Evolutionary conservation across 257 asterid species (phyloP).

Genomic region (Nicotiana knightiana): DNA sequence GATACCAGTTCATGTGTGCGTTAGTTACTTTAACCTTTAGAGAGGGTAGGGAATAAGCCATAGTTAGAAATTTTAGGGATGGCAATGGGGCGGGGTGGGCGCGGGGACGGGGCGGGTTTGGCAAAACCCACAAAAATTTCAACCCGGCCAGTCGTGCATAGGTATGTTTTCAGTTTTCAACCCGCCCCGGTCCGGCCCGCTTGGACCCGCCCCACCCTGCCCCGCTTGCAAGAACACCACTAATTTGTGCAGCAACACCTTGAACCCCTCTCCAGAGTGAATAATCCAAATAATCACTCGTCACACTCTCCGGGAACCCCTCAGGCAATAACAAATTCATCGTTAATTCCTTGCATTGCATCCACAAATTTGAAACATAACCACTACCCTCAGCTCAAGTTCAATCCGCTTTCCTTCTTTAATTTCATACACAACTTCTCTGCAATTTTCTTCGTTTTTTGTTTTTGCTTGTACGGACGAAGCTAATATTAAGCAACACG

Average conservation of each 20-base stretch:
- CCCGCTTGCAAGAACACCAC: constrained; percentile 68
- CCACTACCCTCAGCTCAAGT: constrained; percentile 37
- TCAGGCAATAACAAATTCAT: constrained; percentile 66
- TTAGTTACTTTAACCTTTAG: no score
- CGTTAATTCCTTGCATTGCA: constrained; percentile 54
- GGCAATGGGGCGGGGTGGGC: no score
- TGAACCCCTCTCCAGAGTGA: constrained; percentile 98
- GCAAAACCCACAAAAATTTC: no score
- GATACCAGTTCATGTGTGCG: background rate
- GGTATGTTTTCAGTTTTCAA: no score
- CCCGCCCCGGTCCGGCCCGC: no score
- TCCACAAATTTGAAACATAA: constrained; percentile 42
- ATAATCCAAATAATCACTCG: constrained; percentile 87
- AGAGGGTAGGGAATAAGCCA: background rate
- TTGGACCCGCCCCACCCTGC: no score
- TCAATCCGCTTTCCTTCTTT: constrained; percentile 69
- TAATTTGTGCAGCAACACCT: constrained; percentile 91
- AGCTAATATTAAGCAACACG: constrained; percentile 31
- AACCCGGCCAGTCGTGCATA: no score
- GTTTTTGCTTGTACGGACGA: constrained; percentile 57
- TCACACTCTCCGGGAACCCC: constrained; percentile 90
- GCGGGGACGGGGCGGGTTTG: no score
- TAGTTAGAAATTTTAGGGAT: background rate
- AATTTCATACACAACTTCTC: constrained; percentile 43
- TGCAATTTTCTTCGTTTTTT: constrained; percentile 15